Conservation (phyloP, 176 grass and related monocot species). For the Eremochloa ophiuroides region DNA sequence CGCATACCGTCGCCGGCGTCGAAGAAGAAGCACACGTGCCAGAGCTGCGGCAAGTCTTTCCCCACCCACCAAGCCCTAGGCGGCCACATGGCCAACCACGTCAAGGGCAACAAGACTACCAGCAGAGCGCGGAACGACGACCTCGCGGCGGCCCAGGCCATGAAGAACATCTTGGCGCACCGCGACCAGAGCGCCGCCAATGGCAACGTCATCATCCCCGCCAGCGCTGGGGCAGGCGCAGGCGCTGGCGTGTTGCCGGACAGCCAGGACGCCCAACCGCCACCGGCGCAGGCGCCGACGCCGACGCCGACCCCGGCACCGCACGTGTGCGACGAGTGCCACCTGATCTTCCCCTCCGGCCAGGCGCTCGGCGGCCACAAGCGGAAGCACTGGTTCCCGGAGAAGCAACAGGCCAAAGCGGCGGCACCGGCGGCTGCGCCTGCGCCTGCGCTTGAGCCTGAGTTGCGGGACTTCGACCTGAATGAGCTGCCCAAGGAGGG, state of each 20-base stretch:
- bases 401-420: slow-evolving; percentile 3
- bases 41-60: slow-evolving; percentile 26
- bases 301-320: not conserved
- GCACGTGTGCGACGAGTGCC: slow-evolving; percentile 22
- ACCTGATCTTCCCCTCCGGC: slow-evolving; percentile 13
- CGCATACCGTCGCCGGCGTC: slow-evolving; percentile 38
- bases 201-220: not conserved
- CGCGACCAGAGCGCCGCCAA: not conserved
- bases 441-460: not conserved
- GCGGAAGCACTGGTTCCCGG: slow-evolving; percentile 36
- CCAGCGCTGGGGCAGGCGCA: no score
- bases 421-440: not conserved
- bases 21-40: slow-evolving; percentile 21
- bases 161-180: not conserved
- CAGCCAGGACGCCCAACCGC: not conserved
- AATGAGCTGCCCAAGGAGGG: not conserved
- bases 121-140: not conserved
- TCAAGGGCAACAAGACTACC: not conserved
- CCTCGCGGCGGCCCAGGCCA: not conserved
- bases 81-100: slow-evolving; percentile 29
- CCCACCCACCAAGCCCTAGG: slow-evolving; percentile 46
- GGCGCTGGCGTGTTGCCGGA: not conserved
- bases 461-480: not conserved
- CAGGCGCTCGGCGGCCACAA: slow-evolving; percentile 53
- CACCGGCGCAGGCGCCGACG: no score